A percentile compares a stretch with the other conserved stretches of the same genome.
Evolutionary conservation across 192 early-diverging fungal species (phyloP).

Genomic region (Phycomyces nitens): DNA sequence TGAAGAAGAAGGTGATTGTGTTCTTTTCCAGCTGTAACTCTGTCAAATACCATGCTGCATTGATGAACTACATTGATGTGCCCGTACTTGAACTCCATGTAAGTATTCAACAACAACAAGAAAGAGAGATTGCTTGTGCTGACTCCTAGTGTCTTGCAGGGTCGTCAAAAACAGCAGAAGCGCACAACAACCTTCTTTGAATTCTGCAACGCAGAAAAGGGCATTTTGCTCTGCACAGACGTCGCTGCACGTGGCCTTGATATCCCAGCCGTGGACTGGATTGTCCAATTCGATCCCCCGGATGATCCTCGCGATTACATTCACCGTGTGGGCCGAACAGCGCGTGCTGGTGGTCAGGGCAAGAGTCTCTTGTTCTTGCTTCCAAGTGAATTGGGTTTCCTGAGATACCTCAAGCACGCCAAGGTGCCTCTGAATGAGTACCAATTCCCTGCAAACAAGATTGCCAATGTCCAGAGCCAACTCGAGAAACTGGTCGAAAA

Average conservation of each 20-base stretch:
- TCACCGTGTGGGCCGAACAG: slow-evolving; percentile 94
- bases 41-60: slow-evolving; percentile 96
- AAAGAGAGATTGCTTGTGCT: neutral
- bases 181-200: slow-evolving; percentile 99
- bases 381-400: slow-evolving; percentile 91
- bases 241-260: slow-evolving; percentile 97
- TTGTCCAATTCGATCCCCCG: slow-evolving; percentile 98
- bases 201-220: slow-evolving; percentile 91
- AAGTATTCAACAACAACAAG: slow-evolving; percentile 29
- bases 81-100: slow-evolving; percentile 97
- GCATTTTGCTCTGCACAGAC: slow-evolving; percentile 94
- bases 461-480: slow-evolving; percentile 94
- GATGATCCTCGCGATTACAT: slow-evolving; percentile 99
- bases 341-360: slow-evolving; percentile 85
- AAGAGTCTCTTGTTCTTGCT: slow-evolving; percentile 94
- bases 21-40: slow-evolving; percentile 98
- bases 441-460: slow-evolving; percentile 92
- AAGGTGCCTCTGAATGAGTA: slow-evolving; percentile 99
- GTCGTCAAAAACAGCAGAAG: slow-evolving; percentile 96
- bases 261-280: slow-evolving; percentile 98
- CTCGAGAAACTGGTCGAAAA: slow-evolving; percentile 95
- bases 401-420: slow-evolving; percentile 96
- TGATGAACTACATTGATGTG: slow-evolving; percentile 99
- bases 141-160: slow-evolving; percentile 36
- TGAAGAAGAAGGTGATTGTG: slow-evolving; percentile 97